Conservation (phyloP, 441 rosid species). For the Populus trichocarpa region DNA sequence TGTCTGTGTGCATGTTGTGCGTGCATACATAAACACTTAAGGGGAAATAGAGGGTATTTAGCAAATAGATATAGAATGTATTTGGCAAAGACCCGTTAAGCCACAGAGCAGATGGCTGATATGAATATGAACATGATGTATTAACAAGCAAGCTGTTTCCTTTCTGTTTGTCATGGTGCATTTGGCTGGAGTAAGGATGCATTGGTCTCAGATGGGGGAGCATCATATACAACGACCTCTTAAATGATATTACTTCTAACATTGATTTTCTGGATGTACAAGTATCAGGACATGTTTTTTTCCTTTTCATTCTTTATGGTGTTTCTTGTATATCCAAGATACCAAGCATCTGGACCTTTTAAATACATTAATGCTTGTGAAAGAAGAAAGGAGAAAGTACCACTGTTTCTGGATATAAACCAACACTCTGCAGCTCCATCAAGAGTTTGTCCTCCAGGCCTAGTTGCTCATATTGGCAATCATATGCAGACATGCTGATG, state of each 20-base stretch:
- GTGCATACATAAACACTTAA: neutral
- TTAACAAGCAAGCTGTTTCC: neutral
- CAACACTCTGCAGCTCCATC: conserved; percentile 55
- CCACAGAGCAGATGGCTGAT: neutral
- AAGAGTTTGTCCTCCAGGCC: conserved; percentile 38
- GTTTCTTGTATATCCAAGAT: neutral
- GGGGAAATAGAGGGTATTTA: neutral
- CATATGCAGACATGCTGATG: conserved; percentile 23
- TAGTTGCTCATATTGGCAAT: conserved; percentile 37
- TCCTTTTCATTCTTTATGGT: neutral
- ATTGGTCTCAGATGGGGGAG: neutral
- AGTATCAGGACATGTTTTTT: neutral
- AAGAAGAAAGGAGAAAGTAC: conserved; percentile 20
- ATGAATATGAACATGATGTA: neutral
- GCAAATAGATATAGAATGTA: neutral
- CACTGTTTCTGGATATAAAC: conserved; percentile 45
- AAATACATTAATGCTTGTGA: neutral
- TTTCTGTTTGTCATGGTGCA: neutral
- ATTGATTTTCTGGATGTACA: neutral
- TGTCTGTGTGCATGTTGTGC: neutral
- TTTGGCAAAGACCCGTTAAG: neutral
- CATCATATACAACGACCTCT: neutral
- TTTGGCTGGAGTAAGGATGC: neutral
- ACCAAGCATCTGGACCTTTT: neutral
- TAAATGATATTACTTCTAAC: neutral